Percentiles rank a stretch among this genome's conserved stretches.
phyloP scores from a whole-genome alignment of 371 early-diverging fungal species.

The Rhizopus delemar region DNA sequence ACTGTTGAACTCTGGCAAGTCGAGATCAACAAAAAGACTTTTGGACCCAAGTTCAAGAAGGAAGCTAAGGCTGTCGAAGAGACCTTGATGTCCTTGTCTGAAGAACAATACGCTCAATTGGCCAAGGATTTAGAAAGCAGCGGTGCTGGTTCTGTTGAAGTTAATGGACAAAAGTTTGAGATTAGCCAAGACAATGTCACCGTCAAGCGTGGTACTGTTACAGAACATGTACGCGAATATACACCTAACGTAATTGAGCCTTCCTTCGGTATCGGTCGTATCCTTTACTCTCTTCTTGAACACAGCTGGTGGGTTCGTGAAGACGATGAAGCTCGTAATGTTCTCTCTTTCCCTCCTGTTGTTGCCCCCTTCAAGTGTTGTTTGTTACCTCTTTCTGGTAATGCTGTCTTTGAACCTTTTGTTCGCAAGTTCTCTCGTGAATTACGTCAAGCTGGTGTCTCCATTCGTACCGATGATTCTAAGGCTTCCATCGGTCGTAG shows the following conservation, averaged over 20 bases:
- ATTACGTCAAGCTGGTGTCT: conserved; percentile 49
- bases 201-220: conserved; percentile 73
- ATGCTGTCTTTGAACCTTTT: conserved; percentile 74
- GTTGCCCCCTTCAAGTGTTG: conserved; percentile 96
- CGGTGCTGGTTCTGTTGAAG: conserved; percentile 54
- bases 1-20: conserved; percentile 78
- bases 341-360: conserved; percentile 87
- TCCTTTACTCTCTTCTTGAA: conserved; percentile 96
- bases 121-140: conserved; percentile 57
- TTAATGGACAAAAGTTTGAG: conserved; percentile 73
- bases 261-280: conserved; percentile 99
- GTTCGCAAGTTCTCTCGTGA: conserved; percentile 60
- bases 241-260: conserved; percentile 99
- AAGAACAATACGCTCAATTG: conserved; percentile 62
- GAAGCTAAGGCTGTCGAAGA: conserved; percentile 89
- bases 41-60: conserved; percentile 93
- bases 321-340: conserved; percentile 87
- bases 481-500: conserved; percentile 95
- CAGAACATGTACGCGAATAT: conserved; percentile 91
- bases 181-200: conserved; percentile 75
- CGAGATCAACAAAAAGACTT: conserved; percentile 90
- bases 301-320: conserved; percentile 94
- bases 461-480: conserved; percentile 87
- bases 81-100: conserved; percentile 64
- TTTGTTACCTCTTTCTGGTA: conserved; percentile 86